These are phyloP conservation scores for Adansonia madagascariensis DNA, from an alignment of 441 rosid genomes.

Conservation along the genomic window DNA sequence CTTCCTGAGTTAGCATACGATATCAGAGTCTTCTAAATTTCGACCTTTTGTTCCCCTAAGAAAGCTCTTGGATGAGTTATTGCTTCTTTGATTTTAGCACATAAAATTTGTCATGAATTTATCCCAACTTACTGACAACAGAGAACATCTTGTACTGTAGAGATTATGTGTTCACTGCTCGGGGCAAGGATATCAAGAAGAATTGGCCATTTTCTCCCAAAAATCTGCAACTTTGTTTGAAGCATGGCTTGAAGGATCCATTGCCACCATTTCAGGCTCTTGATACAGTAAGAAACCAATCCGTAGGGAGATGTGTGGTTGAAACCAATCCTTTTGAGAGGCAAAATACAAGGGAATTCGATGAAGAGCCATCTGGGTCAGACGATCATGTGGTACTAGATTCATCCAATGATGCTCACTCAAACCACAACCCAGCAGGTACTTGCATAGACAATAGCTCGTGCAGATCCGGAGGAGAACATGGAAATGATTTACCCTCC, in stretches of 20 bases:
- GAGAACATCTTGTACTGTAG: conserved; percentile 50
- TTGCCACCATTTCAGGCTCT: conserved; percentile 80
- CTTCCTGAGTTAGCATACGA: conserved; percentile 30
- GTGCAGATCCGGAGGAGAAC: conserved; percentile 54
- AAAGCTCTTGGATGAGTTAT: neutral
- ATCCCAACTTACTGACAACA: conserved; percentile 33
- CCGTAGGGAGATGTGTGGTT: conserved; percentile 42
- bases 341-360: conserved; percentile 30
- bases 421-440: conserved; percentile 36
- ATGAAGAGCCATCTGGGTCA: conserved; percentile 39
- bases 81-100: conserved; percentile 23
- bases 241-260: conserved; percentile 83
- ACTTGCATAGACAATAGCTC: conserved; percentile 49
- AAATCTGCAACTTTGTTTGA: conserved; percentile 76
- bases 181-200: conserved; percentile 77
- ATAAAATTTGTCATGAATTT: conserved; percentile 1
- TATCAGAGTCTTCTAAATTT: conserved; percentile 28
- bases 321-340: conserved; percentile 40
- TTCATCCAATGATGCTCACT: conserved; percentile 39
- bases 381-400: conserved; percentile 34
- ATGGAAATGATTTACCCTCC: conserved; percentile 63
- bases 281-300: conserved; percentile 49
- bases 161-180: conserved; percentile 75
- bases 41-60: conserved; percentile 26
- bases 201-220: conserved; percentile 93